Evolutionary conservation across 169 alveolate species (phyloP).

Genomic region (Theileria parva): DNA sequence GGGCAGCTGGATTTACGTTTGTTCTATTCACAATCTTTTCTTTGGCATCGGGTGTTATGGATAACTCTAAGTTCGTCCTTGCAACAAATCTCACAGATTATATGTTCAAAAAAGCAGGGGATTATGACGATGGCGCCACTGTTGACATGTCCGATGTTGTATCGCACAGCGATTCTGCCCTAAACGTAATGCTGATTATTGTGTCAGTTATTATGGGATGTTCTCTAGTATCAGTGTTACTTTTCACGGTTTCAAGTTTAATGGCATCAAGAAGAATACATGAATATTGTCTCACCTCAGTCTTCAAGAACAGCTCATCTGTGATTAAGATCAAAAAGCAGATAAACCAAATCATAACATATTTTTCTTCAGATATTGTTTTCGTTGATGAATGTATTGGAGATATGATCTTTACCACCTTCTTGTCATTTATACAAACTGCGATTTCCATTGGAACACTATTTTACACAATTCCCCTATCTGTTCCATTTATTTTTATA

Average conservation of each 20-base stretch:
- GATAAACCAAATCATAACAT: conserved; percentile 20
- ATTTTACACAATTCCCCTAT: conserved; percentile 31
- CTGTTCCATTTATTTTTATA: conserved; percentile 14
- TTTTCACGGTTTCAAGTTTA: neutral
- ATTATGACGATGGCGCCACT: neutral
- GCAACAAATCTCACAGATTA: neutral
- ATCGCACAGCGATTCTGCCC: conserved; percentile 7
- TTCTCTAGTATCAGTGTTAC: neutral
- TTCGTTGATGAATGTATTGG: conserved; percentile 39
- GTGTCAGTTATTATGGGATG: neutral
- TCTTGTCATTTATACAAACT: conserved; percentile 9
- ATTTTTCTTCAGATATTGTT: conserved; percentile 23
- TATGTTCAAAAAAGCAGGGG: neutral
- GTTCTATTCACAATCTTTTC: neutral
- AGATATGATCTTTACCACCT: neutral
- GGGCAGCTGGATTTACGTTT: neutral
- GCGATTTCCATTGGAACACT: conserved; percentile 29
- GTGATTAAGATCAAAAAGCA: conserved; percentile 21
- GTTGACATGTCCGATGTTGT: neutral
- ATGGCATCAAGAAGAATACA: conserved; percentile 36
- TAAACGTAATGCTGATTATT: neutral
- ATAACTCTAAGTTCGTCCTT: neutral
- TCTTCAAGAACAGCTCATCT: conserved; percentile 26
- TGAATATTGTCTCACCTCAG: conserved; percentile 10
- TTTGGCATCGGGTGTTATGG: neutral